Conservation (phyloP, 441 rosid species). For the Erysimum pusillum region DNA sequence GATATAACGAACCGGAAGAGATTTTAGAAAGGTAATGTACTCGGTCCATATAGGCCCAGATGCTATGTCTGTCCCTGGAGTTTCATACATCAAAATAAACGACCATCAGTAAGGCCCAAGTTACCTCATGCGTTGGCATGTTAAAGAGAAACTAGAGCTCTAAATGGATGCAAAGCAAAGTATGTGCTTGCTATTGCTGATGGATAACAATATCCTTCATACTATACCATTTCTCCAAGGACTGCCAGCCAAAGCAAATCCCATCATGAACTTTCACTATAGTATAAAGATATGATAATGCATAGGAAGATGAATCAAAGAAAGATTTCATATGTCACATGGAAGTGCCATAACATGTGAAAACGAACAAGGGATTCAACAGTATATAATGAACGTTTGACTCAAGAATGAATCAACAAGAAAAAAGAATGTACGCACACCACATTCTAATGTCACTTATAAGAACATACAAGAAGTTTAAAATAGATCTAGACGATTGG, state of each 20-base stretch:
- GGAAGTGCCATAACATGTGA: constrained; percentile 20
- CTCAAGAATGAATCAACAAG: not conserved
- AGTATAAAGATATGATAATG: not conserved
- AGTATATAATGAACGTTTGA: constrained; percentile 2
- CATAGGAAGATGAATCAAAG: constrained; percentile 19
- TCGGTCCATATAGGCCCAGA: constrained; percentile 97
- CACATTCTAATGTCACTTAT: constrained; percentile 2
- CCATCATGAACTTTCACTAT: not conserved
- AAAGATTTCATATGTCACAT: constrained; percentile 15
- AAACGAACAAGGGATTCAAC: constrained; percentile 15
- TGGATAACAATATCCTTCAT: constrained; percentile 13
- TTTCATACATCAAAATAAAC: constrained; percentile 48
- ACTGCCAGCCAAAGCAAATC: constrained; percentile 24
- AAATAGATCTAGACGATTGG: constrained; percentile 11
- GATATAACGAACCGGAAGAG: constrained; percentile 72
- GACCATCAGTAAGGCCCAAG: constrained; percentile 33
- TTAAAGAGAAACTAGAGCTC: constrained; percentile 20
- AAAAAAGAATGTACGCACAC: not conserved
- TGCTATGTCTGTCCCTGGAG: constrained; percentile 88
- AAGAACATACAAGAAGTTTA: constrained; percentile 13
- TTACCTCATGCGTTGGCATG: constrained; percentile 14
- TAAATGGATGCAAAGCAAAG: constrained; percentile 18
- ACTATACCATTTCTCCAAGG: constrained; percentile 4
- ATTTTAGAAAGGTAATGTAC: constrained; percentile 82
- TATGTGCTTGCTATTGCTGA: constrained; percentile 7